A percentile compares a stretch with the other conserved stretches of the same genome.
These are phyloP conservation scores for Xylariaceae sp. DNA, from an alignment of 2,329 filamentous ascomycete species.

Conservation along the genomic window DNA sequence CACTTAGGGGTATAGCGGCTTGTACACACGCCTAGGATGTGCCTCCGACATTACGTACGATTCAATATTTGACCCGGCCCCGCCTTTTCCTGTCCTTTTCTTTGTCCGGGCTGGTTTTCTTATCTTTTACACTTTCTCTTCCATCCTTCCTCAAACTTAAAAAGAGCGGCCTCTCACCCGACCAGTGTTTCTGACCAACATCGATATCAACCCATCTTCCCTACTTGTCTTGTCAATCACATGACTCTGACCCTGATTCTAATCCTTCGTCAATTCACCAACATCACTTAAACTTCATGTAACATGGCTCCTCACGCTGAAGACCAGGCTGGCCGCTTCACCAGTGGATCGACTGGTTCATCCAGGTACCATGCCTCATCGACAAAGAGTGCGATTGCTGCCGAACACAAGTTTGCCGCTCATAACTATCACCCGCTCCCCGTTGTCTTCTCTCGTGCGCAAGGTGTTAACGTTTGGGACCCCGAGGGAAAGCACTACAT, in stretches of 20 bases:
- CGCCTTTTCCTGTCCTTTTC: conserved; percentile 24
- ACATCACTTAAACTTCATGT: conserved; percentile 1
- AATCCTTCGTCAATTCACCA: conserved; percentile 1
- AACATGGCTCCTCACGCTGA: conserved; percentile 59
- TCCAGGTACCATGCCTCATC: conserved; percentile 69
- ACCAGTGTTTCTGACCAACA: not conserved
- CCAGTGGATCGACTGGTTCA: conserved; percentile 34
- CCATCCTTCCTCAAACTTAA: conserved; percentile 10
- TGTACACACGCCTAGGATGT: conserved; percentile 19
- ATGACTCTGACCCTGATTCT: not conserved
- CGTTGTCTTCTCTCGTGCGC: conserved; percentile 82
- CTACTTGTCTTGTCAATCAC: conserved; percentile 3
- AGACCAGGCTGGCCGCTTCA: conserved; percentile 30
- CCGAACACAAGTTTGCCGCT: conserved; percentile 80
- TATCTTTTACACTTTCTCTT: conserved; percentile 29
- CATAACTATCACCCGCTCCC: conserved; percentile 99
- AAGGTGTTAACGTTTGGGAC: conserved; percentile 90
- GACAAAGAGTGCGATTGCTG: conserved; percentile 71
- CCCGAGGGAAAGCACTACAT: conserved; percentile 93
- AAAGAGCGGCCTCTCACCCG: not conserved
- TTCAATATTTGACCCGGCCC: conserved; percentile 25
- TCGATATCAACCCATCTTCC: not conserved
- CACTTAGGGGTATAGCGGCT: conserved; percentile 54
- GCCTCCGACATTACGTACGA: conserved; percentile 33
- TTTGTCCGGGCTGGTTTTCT: conserved; percentile 5